A percentile compares a stretch with the other conserved stretches of the same genome.
Conservation (phyloP, 202 grass and related monocot genomes). For the Bolboschoenoplectus hybrid region DNA sequence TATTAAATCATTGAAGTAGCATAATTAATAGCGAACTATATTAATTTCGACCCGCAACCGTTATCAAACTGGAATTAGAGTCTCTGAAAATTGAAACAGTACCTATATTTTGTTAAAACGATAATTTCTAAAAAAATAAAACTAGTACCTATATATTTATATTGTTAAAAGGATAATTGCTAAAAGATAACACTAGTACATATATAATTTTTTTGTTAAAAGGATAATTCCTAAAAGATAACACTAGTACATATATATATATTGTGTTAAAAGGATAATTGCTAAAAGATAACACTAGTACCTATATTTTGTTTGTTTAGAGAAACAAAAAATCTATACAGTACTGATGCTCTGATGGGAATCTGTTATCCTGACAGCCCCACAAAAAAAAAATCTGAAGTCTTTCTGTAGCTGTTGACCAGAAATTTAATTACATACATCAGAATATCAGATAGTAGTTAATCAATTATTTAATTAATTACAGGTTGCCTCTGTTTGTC, state of each 20-base stretch:
- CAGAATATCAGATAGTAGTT: no score
- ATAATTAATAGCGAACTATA: background rate
- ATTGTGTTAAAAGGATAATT: background rate
- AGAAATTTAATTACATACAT: background rate
- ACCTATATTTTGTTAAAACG: no score
- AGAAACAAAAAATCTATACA: background rate
- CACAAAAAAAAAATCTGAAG: background rate
- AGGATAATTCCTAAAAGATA: no score
- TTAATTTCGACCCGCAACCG: background rate
- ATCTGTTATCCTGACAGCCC: background rate
- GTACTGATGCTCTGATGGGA: background rate
- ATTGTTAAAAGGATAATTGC: no score
- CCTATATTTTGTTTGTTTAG: background rate
- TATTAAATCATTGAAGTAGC: background rate
- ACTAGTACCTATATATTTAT: no score
- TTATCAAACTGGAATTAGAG: background rate
- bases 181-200: no score
- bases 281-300: background rate
- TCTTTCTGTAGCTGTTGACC: slow-evolving; percentile 8
- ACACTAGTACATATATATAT: background rate
- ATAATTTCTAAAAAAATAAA: no score
- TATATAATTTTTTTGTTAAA: no score
- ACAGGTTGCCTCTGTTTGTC: background rate
- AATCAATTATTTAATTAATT: background rate
- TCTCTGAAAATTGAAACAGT: no score